Conservation (phyloP, 2,329 filamentous ascomycete species). For the Thielaviopsis musarum region DNA sequence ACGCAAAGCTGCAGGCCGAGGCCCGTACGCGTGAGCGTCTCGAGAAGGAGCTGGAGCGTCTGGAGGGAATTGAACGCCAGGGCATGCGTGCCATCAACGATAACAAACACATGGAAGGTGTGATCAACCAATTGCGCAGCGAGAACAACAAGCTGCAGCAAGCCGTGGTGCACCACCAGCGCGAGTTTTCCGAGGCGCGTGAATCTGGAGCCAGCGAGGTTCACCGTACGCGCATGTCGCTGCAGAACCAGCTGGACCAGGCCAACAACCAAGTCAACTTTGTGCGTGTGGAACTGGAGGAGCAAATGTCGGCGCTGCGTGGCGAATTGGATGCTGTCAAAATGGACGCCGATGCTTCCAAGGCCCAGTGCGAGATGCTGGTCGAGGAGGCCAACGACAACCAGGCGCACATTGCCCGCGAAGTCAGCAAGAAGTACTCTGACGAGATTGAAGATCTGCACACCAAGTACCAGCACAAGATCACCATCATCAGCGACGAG, state of each 20-base stretch:
- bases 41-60: constrained; percentile 47
- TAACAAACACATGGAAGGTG: constrained; percentile 39
- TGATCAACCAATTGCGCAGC: constrained; percentile 39
- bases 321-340: constrained; percentile 60
- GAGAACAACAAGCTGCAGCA: constrained; percentile 61
- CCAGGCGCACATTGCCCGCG: constrained; percentile 36
- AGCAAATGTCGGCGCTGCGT: constrained; percentile 56
- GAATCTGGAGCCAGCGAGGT: constrained; percentile 68
- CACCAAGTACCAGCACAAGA: constrained; percentile 54
- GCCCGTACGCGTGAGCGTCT: constrained; percentile 50
- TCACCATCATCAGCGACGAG: constrained; percentile 64
- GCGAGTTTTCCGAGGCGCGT: constrained; percentile 69
- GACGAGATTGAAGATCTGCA: constrained; percentile 59
- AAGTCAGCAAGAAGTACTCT: constrained; percentile 40
- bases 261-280: constrained; percentile 77
- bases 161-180: constrained; percentile 50
- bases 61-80: constrained; percentile 47
- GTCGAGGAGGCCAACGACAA: constrained; percentile 63
- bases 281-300: constrained; percentile 65
- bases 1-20: constrained; percentile 60
- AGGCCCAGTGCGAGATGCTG: constrained; percentile 67
- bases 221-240: constrained; percentile 57
- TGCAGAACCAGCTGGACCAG: constrained; percentile 68
- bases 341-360: constrained; percentile 65
- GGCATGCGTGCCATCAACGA: constrained; percentile 48